These are phyloP conservation scores for Fagopyrum homotropicum DNA, from an alignment of 148 eudicot genomes.

Conservation along the genomic window DNA sequence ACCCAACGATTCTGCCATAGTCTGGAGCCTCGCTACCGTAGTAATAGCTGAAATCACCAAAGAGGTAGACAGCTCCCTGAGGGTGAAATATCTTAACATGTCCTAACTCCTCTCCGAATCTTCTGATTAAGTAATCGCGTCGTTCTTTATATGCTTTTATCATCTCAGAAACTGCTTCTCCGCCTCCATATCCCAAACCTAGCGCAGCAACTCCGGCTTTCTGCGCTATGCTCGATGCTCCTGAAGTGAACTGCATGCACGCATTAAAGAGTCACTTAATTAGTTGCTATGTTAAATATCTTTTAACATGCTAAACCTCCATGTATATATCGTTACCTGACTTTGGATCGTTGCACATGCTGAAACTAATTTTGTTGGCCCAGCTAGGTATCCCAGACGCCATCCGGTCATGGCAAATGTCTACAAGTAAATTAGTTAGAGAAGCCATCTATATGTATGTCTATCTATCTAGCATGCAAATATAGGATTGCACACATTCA, in stretches of 20 bases:
- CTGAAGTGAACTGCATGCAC: slow-evolving; percentile 59
- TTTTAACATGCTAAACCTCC: too few relatives aligned
- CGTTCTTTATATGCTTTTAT: slow-evolving; percentile 86
- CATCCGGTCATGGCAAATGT: slow-evolving; percentile 99
- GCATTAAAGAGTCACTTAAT: slow-evolving; percentile 6
- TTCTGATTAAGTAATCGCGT: slow-evolving; percentile 69
- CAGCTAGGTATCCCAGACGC: slow-evolving; percentile 96
- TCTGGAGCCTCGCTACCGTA: slow-evolving; percentile 67
- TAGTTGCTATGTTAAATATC: slow-evolving; percentile 5
- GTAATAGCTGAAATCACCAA: slow-evolving; percentile 81
- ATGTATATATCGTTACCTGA: slow-evolving; percentile 33
- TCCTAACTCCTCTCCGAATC: slow-evolving; percentile 51
- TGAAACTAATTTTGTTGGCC: slow-evolving; percentile 80
- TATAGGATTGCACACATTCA: not conserved
- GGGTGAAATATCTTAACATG: slow-evolving; percentile 91
- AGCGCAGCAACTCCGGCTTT: slow-evolving; percentile 94
- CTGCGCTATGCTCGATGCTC: slow-evolving; percentile 83
- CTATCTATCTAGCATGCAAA: not conserved
- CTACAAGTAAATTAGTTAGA: slow-evolving; percentile 23
- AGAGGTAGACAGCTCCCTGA: slow-evolving; percentile 94
- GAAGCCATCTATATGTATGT: too few relatives aligned
- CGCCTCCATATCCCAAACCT: slow-evolving; percentile 89
- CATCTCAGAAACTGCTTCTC: slow-evolving; percentile 72
- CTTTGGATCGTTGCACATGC: slow-evolving; percentile 96
- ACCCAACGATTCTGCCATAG: slow-evolving; percentile 65